phyloP scores from a whole-genome alignment of 805 yeast genomes.

The Metschnikowia henanensis region DNA sequence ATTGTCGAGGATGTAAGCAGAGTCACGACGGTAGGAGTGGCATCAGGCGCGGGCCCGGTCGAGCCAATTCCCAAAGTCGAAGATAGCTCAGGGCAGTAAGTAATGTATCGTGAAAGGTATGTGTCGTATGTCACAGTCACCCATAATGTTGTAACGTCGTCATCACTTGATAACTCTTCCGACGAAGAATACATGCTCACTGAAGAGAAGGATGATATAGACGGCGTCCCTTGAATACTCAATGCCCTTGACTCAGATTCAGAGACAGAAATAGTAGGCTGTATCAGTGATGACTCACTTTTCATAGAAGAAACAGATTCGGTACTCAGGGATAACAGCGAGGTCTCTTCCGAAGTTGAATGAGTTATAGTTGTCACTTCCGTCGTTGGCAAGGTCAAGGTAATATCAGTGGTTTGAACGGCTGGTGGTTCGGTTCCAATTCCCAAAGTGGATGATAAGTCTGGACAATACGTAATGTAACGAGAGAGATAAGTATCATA shows the following conservation, averaged over 20 bases:
- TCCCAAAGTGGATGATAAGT: slow-evolving; percentile 6
- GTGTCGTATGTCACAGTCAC: slow-evolving; percentile 4
- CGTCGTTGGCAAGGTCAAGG: background rate
- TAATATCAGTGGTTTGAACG: background rate
- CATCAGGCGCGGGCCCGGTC: background rate
- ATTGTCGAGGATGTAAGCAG: too few relatives aligned
- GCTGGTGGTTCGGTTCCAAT: background rate
- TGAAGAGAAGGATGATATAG: background rate
- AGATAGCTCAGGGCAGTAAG: slow-evolving; percentile 5
- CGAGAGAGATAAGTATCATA: slow-evolving; percentile 1
- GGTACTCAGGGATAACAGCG: too few relatives aligned
- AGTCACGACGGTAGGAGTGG: background rate
- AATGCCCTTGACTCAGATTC: too few relatives aligned
- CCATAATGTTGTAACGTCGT: background rate
- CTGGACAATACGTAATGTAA: slow-evolving; percentile 8
- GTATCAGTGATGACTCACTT: too few relatives aligned
- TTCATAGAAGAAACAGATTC: too few relatives aligned
- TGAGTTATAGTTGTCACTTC: too few relatives aligned
- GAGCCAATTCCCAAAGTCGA: slow-evolving; percentile 8
- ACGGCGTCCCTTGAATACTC: too few relatives aligned
- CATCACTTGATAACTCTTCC: background rate
- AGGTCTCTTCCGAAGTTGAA: too few relatives aligned
- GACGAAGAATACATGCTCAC: background rate
- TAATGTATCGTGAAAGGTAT: slow-evolving; percentile 1
- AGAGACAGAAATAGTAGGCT: too few relatives aligned